Evolutionary conservation across 371 early-diverging fungal species (phyloP).

Genomic region (Mucor lusitanicus): DNA sequence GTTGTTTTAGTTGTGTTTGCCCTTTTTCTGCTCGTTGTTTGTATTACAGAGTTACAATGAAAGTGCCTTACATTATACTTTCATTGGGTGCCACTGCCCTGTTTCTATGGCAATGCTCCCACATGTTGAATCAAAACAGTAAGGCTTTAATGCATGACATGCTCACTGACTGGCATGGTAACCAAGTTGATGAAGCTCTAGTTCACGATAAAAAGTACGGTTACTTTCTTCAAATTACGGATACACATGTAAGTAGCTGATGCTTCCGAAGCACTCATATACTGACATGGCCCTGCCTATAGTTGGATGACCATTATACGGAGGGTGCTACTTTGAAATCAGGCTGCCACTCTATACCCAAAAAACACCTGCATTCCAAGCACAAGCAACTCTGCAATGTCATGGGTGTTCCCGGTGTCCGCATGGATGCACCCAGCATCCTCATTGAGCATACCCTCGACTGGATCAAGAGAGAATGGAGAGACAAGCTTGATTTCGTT

Average conservation of each 20-base stretch:
- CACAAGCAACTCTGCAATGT: conserved; percentile 10
- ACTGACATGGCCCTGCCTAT: background rate
- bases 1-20: background rate
- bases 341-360: conserved; percentile 47
- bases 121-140: background rate
- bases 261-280: background rate
- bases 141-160: background rate
- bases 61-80: background rate
- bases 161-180: background rate
- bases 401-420: conserved; percentile 57
- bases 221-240: conserved; percentile 74
- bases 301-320: conserved; percentile 55
- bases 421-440: conserved; percentile 69
- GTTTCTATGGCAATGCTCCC: conserved; percentile 3
- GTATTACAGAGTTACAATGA: background rate
- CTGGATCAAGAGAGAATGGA: conserved; percentile 62
- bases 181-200: background rate
- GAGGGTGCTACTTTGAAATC: conserved; percentile 54
- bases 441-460: conserved; percentile 69
- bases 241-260: conserved; percentile 56
- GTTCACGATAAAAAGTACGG: conserved; percentile 26
- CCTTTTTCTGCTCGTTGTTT: background rate
- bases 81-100: background rate
- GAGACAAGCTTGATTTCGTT: conserved; percentile 70
- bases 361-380: conserved; percentile 6